phyloP scores from a whole-genome alignment of 805 yeast genomes.

The Barnettozyma sucrosica region DNA sequence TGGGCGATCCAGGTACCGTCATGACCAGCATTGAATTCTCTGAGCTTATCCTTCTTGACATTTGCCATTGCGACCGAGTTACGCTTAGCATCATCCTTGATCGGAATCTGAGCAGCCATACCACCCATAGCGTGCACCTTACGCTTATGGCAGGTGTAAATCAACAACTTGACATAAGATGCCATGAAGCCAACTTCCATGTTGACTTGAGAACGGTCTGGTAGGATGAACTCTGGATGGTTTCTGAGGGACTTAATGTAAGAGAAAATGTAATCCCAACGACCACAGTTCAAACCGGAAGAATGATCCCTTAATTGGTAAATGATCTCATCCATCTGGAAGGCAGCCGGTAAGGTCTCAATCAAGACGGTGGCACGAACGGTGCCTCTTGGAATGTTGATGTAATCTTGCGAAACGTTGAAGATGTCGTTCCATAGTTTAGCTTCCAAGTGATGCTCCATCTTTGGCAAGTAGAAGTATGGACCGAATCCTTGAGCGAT shows the following conservation, averaged over 20 bases:
- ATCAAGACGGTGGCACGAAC: constrained; percentile 76
- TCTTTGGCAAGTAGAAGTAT: constrained; percentile 76
- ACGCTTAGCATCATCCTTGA: constrained; percentile 59
- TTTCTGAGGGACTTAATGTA: constrained; percentile 72
- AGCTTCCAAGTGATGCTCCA: constrained; percentile 84
- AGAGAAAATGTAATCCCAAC: constrained; percentile 86
- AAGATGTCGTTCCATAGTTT: constrained; percentile 79
- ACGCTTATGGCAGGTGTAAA: constrained; percentile 68
- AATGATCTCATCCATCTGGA: constrained; percentile 80
- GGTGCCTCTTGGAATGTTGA: constrained; percentile 68
- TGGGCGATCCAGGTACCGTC: constrained; percentile 91
- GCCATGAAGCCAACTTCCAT: constrained; percentile 82
- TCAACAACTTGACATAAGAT: constrained; percentile 67
- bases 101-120: constrained; percentile 86
- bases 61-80: constrained; percentile 65
- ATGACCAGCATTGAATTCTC: constrained; percentile 75
- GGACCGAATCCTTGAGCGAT: constrained; percentile 70
- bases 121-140: constrained; percentile 89
- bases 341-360: constrained; percentile 80
- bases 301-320: constrained; percentile 73
- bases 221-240: constrained; percentile 55
- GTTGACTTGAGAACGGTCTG: constrained; percentile 73
- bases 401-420: constrained; percentile 67
- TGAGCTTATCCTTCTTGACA: constrained; percentile 66
- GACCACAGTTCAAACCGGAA: constrained; percentile 80